Evolutionary conservation across 306 rosid genomes (phyloP), one percentile per base, ranked within the genome.

Genomic region (Dicorynia guianensis): DNA sequence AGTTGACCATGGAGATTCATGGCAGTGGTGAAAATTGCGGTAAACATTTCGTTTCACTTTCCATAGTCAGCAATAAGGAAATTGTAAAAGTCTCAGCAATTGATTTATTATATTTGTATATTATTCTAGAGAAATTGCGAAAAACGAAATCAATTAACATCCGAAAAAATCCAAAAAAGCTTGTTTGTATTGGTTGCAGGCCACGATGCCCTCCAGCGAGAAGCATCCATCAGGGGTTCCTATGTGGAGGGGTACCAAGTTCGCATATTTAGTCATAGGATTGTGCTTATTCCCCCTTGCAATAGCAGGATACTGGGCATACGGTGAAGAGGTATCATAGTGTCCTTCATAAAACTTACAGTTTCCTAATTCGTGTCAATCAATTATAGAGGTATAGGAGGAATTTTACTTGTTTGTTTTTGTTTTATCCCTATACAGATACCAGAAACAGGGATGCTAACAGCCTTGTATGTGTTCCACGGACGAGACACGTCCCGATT

Each of bases 201-300:
- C 80, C 15, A 88, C 89, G 2, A 88, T 85, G 89, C 89, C 92
- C 8, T 88, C 92, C 3, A 88, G 73, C 17, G 87, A 82, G 79
- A 88, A 88, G 79, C 83, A 85, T 48, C 92, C 92, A 2, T 80
- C 92, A 1, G 79, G 56, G 14, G 85, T 88, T 12, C 92, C 89
- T 8, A 88, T 88, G 92, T 85, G 92, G 92, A 80, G 57, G 53
- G 92, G 92, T 1, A 86, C 83, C 15, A 68, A 72, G 39, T 74
- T 73, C 20, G 81, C 92, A 12, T 88, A 88, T 72, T 20, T 76
- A 5, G 5, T 81, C 43, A 70, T 88, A 6, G 88, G 83, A 12
- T 15, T 61, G 4, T 88, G 92, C 74, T 35, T 88, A 18, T 88
- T 78, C 46, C 92, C 92, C 34, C 20, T 85, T 1, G 86, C 92